Conservation (phyloP, 768 basidiomycete genomes). For the Pulveroboletus sp. region DNA sequence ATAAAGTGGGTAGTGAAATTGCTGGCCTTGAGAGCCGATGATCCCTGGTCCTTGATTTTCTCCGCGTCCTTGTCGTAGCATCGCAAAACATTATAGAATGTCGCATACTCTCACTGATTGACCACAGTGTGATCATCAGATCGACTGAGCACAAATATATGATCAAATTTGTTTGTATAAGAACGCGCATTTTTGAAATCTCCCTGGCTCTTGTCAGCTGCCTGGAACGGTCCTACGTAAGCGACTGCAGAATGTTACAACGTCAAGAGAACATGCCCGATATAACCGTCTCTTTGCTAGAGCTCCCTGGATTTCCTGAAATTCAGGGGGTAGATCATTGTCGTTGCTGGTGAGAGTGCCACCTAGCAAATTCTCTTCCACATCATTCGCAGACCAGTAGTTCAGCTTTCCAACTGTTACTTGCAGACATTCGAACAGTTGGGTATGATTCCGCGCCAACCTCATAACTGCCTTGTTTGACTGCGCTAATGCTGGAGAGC, state of each 20-base stretch:
- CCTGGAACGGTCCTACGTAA: neutral
- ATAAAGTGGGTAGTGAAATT: constrained; percentile 11
- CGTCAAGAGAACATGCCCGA: neutral
- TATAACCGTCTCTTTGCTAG: neutral
- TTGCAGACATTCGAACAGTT: neutral
- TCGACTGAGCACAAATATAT: neutral
- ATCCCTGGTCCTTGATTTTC: rapidly evolving
- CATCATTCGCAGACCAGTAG: neutral
- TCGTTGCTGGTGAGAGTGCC: neutral
- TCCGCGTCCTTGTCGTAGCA: neutral
- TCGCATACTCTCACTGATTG: neutral
- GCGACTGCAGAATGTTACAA: neutral
- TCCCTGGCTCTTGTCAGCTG: neutral
- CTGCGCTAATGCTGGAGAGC: neutral
- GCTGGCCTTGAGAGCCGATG: neutral
- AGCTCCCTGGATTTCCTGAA: neutral
- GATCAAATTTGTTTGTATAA: neutral
- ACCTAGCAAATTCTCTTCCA: neutral
- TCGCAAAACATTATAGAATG: neutral
- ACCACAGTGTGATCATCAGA: neutral
- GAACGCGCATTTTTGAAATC: neutral
- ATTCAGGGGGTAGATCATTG: neutral
- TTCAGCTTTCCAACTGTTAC: neutral
- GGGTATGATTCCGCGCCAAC: neutral
- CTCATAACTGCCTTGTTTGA: neutral